A percentile compares a stretch with the other conserved stretches of the same genome.
Evolutionary conservation across 441 rosid genomes (phyloP).

Genomic region (Brassica balearica): DNA sequence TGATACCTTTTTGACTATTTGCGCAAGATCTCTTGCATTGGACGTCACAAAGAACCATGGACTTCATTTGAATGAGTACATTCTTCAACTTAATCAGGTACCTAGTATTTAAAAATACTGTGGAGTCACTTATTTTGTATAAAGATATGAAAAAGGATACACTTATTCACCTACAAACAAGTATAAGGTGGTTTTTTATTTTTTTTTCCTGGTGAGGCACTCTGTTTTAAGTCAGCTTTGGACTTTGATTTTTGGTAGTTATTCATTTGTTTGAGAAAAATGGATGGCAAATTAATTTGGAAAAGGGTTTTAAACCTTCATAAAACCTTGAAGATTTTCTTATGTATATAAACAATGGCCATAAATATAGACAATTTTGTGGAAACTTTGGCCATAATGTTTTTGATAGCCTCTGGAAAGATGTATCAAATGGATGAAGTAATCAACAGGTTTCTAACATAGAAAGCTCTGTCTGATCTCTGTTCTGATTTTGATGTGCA

Average conservation of each 20-base stretch:
- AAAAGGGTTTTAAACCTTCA: neutral
- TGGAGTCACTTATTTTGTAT: neutral
- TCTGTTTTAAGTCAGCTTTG: slow-evolving; percentile 1
- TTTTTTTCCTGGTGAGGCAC: slow-evolving; percentile 5
- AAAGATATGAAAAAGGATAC: neutral
- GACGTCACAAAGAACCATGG: slow-evolving; percentile 71
- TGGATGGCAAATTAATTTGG: neutral
- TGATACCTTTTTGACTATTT: slow-evolving; percentile 71
- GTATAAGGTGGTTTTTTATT: slow-evolving; percentile 25
- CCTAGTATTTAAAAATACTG: neutral
- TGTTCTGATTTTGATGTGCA: slow-evolving; percentile 55
- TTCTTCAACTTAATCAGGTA: slow-evolving; percentile 85
- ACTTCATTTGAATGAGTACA: slow-evolving; percentile 73
- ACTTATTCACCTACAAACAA: neutral
- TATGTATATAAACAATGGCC: neutral
- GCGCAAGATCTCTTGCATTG: slow-evolving; percentile 72
- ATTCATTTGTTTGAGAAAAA: slow-evolving; percentile 10
- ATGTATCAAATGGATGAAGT: slow-evolving; percentile 12
- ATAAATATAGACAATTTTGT: neutral
- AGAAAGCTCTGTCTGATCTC: slow-evolving; percentile 38
- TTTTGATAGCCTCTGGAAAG: slow-evolving; percentile 15
- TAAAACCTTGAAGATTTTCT: neutral
- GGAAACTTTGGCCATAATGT: slow-evolving; percentile 17
- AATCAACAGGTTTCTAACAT: slow-evolving; percentile 25
- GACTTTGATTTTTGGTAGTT: slow-evolving; percentile 9